Conservation (phyloP, 805 yeast species). For the Kodamaea kaohsiungensis region DNA sequence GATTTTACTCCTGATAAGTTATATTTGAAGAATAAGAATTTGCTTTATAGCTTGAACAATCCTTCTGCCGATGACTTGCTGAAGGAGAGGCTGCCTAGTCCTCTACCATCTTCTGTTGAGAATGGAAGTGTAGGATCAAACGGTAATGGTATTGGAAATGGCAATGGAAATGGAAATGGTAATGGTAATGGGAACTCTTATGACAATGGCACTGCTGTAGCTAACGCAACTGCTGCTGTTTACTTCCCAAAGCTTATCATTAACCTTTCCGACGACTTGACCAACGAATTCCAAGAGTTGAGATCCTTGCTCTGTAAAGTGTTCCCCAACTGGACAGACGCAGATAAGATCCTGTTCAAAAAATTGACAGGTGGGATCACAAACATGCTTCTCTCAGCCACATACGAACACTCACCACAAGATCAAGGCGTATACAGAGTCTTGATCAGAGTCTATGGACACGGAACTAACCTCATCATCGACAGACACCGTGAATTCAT, state of each 20-base stretch:
- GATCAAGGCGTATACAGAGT: constrained; percentile 27
- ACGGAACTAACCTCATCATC: constrained; percentile 69
- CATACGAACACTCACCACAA: constrained; percentile 17
- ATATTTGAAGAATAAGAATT: constrained; percentile 20
- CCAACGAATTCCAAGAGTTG: constrained; percentile 38
- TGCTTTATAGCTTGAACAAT: constrained; percentile 27
- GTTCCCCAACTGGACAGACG: constrained; percentile 45
- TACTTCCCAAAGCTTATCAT: constrained; percentile 48
- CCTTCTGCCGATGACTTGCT: constrained; percentile 23
- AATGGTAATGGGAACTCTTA: background rate
- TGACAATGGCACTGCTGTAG: background rate
- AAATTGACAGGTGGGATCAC: constrained; percentile 65
- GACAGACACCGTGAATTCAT: constrained; percentile 75
- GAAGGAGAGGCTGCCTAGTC: constrained; percentile 8
- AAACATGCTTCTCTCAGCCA: constrained; percentile 56
- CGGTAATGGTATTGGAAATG: background rate
- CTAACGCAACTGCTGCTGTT: constrained; percentile 29
- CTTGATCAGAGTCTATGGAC: constrained; percentile 71
- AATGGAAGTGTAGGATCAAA: background rate
- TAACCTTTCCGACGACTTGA: constrained; percentile 36
- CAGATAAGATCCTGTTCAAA: constrained; percentile 33
- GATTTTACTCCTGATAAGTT: constrained; percentile 18
- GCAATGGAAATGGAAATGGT: background rate
- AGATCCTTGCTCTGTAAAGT: constrained; percentile 40
- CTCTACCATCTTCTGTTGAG: background rate